Evolutionary conservation across 805 yeast genomes (phyloP).

Genomic region (Candida tammaniensis): DNA sequence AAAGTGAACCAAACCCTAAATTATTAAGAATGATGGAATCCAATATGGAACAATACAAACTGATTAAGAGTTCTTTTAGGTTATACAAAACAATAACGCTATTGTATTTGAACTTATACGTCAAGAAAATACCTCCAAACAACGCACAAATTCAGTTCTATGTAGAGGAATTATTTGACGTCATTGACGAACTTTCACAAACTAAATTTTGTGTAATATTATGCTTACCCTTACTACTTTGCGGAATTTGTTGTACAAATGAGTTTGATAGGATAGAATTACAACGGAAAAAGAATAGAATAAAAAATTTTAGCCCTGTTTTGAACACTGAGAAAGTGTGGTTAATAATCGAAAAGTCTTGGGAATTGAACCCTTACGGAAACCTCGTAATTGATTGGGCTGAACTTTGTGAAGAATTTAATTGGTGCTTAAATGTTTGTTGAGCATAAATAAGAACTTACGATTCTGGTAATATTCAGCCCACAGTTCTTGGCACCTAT

Average conservation of each 20-base stretch:
- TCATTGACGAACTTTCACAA: conserved; percentile 4
- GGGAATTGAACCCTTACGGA: conserved; percentile 20
- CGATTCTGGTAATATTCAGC: too few relatives aligned
- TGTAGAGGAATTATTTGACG: conserved; percentile 3
- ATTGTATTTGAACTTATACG: conserved; percentile 9
- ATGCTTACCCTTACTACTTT: conserved; percentile 20
- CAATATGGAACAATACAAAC: background rate
- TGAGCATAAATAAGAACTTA: too few relatives aligned
- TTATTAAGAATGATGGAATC: conserved; percentile 3
- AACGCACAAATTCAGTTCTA: conserved; percentile 6
- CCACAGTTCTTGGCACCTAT: too few relatives aligned
- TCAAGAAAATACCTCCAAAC: conserved; percentile 6
- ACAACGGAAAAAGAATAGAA: conserved; percentile 14
- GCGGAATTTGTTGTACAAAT: conserved; percentile 24
- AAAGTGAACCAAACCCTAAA: conserved; percentile 5
- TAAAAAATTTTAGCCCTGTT: conserved; percentile 15
- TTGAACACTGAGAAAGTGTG: conserved; percentile 16
- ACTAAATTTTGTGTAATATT: conserved; percentile 15
- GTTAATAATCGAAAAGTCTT: conserved; percentile 16
- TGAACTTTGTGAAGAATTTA: conserved; percentile 22
- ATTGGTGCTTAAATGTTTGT: conserved; percentile 19
- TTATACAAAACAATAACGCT: conserved; percentile 3
- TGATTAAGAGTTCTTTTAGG: conserved; percentile 3
- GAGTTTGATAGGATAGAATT: conserved; percentile 18
- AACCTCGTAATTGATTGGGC: conserved; percentile 20